Conservation (phyloP, 352 stramenopile species). For the Elongisporangium prolatum region DNA sequence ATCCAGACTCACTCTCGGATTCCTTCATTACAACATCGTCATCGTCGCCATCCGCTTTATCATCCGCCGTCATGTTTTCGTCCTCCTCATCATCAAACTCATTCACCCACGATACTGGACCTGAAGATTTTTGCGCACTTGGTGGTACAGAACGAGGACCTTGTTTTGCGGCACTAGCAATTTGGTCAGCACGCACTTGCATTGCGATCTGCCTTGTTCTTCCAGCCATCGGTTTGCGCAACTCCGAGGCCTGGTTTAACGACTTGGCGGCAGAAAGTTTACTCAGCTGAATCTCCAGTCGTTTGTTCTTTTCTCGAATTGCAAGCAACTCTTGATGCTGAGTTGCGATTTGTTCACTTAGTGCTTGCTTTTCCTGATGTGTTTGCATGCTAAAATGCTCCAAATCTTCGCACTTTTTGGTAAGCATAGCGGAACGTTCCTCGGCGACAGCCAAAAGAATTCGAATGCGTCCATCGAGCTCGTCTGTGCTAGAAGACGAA, state of each 20-base stretch:
- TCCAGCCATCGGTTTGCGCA: constrained; percentile 7
- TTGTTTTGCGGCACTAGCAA: neutral
- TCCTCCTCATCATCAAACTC: constrained; percentile 69
- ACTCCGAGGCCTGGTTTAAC: constrained; percentile 9
- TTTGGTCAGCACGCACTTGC: neutral
- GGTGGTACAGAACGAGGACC: constrained; percentile 7
- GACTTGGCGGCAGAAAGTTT: constrained; percentile 24
- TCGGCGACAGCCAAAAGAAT: constrained; percentile 74
- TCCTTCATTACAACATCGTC: constrained; percentile 49
- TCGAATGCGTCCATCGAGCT: constrained; percentile 53
- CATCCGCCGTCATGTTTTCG: constrained; percentile 47
- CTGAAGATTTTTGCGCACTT: constrained; percentile 8
- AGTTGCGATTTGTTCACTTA: constrained; percentile 38
- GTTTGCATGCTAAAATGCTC: constrained; percentile 32
- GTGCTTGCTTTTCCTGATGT: constrained; percentile 44
- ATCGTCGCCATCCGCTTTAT: constrained; percentile 33
- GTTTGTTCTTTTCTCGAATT: constrained; percentile 56
- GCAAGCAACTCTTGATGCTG: constrained; percentile 45
- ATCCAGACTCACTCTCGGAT: constrained; percentile 9
- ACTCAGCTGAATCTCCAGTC: constrained; percentile 55
- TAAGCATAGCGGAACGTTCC: constrained; percentile 62
- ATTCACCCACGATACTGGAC: constrained; percentile 60
- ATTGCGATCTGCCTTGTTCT: neutral
- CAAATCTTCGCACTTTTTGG: constrained; percentile 75
- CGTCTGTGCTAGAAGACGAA: constrained; percentile 11